A percentile compares a stretch with the other conserved stretches of the same genome.
These are phyloP conservation scores for Meyerozyma smithsonii DNA, from an alignment of 1,139 yeast species.

Conservation along the genomic window DNA sequence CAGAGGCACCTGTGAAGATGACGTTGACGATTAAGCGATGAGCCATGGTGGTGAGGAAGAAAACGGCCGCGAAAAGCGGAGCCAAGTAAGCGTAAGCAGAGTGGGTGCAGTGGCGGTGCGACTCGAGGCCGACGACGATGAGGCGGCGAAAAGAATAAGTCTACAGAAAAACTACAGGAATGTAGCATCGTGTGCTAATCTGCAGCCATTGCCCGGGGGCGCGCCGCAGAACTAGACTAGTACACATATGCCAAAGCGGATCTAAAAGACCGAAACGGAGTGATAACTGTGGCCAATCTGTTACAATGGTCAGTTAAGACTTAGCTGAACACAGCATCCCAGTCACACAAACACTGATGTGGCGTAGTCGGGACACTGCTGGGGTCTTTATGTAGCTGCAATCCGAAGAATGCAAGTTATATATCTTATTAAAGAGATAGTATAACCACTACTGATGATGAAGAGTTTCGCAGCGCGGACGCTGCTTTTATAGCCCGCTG, in stretches of 20 bases:
- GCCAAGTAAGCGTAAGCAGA: no score
- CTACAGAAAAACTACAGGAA: slow-evolving; percentile 9
- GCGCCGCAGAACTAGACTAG: slow-evolving; percentile 23
- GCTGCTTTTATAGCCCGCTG: not conserved
- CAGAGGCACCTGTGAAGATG: slow-evolving; percentile 89
- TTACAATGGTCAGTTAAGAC: slow-evolving; percentile 55
- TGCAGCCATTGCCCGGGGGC: slow-evolving; percentile 21
- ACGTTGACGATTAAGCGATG: slow-evolving; percentile 88
- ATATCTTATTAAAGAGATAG: slow-evolving; percentile 53
- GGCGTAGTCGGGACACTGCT: slow-evolving; percentile 29
- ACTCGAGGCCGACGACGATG: no score
- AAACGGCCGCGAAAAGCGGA: no score
- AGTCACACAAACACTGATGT: slow-evolving; percentile 33
- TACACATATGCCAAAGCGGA: slow-evolving; percentile 32
- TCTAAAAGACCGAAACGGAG: slow-evolving; percentile 80
- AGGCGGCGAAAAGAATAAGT: not conserved
- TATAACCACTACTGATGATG: slow-evolving; percentile 71
- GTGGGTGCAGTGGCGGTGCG: no score
- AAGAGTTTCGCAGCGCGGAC: slow-evolving; percentile 3
- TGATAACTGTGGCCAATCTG: slow-evolving; percentile 61
- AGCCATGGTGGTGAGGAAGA: slow-evolving; percentile 47
- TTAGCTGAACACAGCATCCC: slow-evolving; percentile 45
- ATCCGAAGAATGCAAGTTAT: slow-evolving; percentile 37
- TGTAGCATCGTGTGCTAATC: slow-evolving; percentile 51
- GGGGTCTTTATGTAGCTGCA: slow-evolving; percentile 52